A percentile compares a stretch with the other conserved stretches of the same genome.
Evolutionary conservation across 768 basidiomycete genomes (phyloP).

Genomic region (Chiua virens): DNA sequence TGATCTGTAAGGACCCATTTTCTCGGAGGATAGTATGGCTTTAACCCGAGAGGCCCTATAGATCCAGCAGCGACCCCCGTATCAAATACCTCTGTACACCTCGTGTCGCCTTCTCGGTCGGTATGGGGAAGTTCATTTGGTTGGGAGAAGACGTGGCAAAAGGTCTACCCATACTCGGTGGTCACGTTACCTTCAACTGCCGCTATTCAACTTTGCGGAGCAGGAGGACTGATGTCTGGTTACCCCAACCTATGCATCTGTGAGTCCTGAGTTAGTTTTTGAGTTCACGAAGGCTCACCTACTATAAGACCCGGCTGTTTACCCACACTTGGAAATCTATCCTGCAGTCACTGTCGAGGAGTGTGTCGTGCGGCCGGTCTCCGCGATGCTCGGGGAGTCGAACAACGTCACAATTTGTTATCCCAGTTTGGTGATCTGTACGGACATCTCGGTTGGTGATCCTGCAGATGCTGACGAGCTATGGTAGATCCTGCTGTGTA

Average conservation of each 20-base stretch:
- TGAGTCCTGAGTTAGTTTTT: constrained; percentile 5
- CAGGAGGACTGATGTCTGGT: constrained; percentile 6
- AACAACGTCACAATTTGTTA: constrained; percentile 19
- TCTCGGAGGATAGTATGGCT: background rate
- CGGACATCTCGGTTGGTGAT: constrained; percentile 3
- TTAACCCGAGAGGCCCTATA: constrained; percentile 14
- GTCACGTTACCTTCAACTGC: background rate
- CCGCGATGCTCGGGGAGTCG: background rate
- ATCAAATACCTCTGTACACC: constrained; percentile 34
- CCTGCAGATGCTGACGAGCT: constrained; percentile 4
- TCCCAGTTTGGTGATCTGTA: constrained; percentile 39
- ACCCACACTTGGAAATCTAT: constrained; percentile 44
- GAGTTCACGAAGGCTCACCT: constrained; percentile 2
- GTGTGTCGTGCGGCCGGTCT: background rate
- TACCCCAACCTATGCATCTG: constrained; percentile 21
- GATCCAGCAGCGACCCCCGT: constrained; percentile 37
- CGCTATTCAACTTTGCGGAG: constrained; percentile 6
- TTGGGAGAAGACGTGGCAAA: constrained; percentile 20
- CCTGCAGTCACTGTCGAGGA: constrained; percentile 24
- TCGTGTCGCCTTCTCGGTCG: background rate
- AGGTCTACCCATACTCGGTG: constrained; percentile 16
- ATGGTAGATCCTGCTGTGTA: constrained; percentile 39
- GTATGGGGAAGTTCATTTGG: constrained; percentile 22
- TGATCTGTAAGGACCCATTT: constrained; percentile 28
- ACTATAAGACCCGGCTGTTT: constrained; percentile 36